Evolutionary conservation across 2,329 filamentous ascomycete species (phyloP).

Genomic region (Fusarium pilosicola): DNA sequence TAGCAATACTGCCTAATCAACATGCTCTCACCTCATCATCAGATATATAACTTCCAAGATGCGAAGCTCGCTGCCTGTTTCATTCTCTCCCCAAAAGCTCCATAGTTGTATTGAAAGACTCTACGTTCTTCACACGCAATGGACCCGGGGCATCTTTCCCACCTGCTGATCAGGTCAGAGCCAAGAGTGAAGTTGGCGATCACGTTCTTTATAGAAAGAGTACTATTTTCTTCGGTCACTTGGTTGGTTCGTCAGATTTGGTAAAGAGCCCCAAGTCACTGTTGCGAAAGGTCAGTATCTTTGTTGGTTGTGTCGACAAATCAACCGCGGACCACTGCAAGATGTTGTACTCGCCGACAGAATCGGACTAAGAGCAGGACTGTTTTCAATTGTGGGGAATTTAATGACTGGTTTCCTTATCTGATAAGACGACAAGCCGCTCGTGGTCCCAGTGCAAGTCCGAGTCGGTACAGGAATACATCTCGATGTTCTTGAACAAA

Average conservation of each 20-base stretch:
- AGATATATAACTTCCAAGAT: neutral
- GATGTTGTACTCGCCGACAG: neutral
- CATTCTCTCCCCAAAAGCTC: neutral
- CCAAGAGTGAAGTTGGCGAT: neutral
- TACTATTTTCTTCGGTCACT: neutral
- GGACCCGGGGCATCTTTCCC: neutral
- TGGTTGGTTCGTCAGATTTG: neutral
- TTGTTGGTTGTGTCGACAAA: neutral
- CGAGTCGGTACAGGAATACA: neutral
- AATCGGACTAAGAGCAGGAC: neutral
- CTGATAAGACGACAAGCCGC: neutral
- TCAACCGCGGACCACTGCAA: neutral
- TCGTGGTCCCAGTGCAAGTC: too few relatives aligned
- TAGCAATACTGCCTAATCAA: neutral
- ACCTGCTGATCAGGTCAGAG: neutral
- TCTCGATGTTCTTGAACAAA: neutral
- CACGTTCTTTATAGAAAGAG: neutral
- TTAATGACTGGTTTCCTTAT: constrained; percentile 15
- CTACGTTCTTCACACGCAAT: neutral
- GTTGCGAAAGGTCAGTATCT: neutral
- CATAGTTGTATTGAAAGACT: neutral
- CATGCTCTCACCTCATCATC: neutral
- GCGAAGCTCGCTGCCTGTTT: accelerated
- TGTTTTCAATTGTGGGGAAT: neutral
- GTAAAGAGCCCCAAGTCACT: accelerated